Base-by-base conservation (phyloP, 2,329 filamentous ascomycete species). In the Ophiostoma ulmi region DNA sequence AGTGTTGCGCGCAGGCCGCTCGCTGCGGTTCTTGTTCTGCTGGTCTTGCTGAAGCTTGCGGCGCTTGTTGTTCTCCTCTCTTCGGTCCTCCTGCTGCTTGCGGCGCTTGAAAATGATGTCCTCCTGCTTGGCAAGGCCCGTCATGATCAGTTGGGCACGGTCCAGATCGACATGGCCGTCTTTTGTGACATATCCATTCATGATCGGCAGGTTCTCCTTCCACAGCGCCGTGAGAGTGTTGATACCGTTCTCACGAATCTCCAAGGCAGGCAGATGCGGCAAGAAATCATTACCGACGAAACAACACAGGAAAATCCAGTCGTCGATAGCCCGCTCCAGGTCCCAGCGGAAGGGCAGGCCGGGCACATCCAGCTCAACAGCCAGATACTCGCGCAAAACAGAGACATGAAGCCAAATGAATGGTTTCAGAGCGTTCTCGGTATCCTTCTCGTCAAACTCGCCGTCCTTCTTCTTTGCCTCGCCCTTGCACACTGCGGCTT, bases 291-390 rank as follows among this genome's bases (percentile, higher is more conserved):
- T 99, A 75, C 94, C 94, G 71, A 98, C 94, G 78, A 98, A 98
- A 82, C 96, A 98, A 81, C 94, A 98, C 89, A 98, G 95, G 79
- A 98, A 98, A 17, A 98, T 93, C 95, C 94, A 98, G 78, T 98
- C 94, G 80, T 98, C 95, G 72, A 98, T 87, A 36, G 94, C 94
- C 74, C 95, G 89, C 80, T 99, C 95, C 64, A 99, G 84, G 78
- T 99, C 93, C 80, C 97, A 98, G 70, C 88, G 87, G 80, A 98
- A 98, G 1, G 90, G 90, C 74, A 97, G 87, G 70, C 89, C 87
- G 22, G 92, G 90, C 44, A 97, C 90, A 76, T 91, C 87, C 76
- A 99, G 88, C 80, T 99, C 95, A 69, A 92, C 90, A 71, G 91
- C 93, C 70, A 99, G 85, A 78, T 99, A 99, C 80, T 99, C 95